Base-by-base conservation (phyloP, 169 alveolate genomes). In the Plasmodium adleri region DNA sequence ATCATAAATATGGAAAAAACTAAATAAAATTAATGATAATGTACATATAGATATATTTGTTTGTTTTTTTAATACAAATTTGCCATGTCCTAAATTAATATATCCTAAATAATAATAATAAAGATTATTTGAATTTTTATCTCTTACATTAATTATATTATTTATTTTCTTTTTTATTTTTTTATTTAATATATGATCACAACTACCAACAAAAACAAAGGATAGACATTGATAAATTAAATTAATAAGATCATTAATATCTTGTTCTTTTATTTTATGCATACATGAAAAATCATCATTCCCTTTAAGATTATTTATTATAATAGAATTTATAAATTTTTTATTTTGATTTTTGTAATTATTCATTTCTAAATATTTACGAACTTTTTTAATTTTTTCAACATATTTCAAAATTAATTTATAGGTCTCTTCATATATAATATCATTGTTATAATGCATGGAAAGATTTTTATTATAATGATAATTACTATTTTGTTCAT, bases 41-140 rank as follows among this genome's bases (percentile, higher is more conserved):
- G 76, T 72, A 28, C 88, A 59, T 62, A 67, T 72, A 10, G 92
- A 59, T 13, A 86, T 13, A 72, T 71, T 50, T 59, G 66, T 86
- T 26, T 86, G 59, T 49, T 64, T 86, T 86, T 86, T 86, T 63
- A 86, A 67, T 2, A 86, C 60, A 72, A 49, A 86, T 59, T 86
- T 86, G 13, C 92, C 92, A 62, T 70, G 63, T 64, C 92, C 92
- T 86, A 86, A 73, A 39, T 86, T 86, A n/a, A 86, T 72, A 22
- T 86, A 86, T 9, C 92, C 92, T 43, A 86, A 86, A 66, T 86
- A 86, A 67, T 86, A 86, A 52, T 86, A 72, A 59, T 86, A 86
- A 32, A 86, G 62, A 86, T 86, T 86, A 60, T 86, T 49, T 43
- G 67, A 59, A 54, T 86, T 86, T 45, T 86, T 70, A 72, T 67